Base-by-base conservation (phyloP, 2,329 filamentous ascomycete genomes). In the Xylaria sp. region DNA sequence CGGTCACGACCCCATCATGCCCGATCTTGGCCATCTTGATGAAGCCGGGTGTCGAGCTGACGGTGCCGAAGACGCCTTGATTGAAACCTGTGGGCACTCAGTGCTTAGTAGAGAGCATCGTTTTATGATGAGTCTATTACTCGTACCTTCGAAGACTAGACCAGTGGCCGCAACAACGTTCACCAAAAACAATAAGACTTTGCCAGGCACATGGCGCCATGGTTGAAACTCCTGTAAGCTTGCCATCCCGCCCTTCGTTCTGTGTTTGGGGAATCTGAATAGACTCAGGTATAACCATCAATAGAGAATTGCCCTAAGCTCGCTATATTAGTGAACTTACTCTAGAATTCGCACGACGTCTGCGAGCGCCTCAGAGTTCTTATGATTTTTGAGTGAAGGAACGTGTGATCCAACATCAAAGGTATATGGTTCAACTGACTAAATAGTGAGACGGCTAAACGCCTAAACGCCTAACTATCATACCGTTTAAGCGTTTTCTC, bases 51-150 rank as follows among this genome's bases (percentile, higher is more conserved):
- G 81, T 78, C 8, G 75, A 75, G 66, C 84, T 86, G 57, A 86
- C 83, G 48, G 82, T 82, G 57, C 85, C 84, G 80, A 85, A 83
- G n/a, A 86, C 84, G 60, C 85, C 85, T 71, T 86, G 85, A 67
- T 86, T 83, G 76, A 86, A 87, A 9, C 66, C 66, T 68, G n/a
- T 56, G 8, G 32, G 9, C 8, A 24, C 3, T 32, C 6, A 24
- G 11, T 57, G n/a, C 32, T 64, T 64, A 64, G 53, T 32, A 58
- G 30, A 64, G 42, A 50, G 19, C 39, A 51, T n/a, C 21, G 53
- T 32, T 17, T 17, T 34, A 45, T 21, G 17, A 17, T 42, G 32
- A 30, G 19, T 64, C 21, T 32, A 64, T 32, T 58, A 45, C 21
- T 12, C 30, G 17, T 58, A 21, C 85, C 85, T 79, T 79, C 76